These are phyloP conservation scores for Lycium barbarum DNA, from an alignment of 257 asterid genomes.

Conservation along the genomic window DNA sequence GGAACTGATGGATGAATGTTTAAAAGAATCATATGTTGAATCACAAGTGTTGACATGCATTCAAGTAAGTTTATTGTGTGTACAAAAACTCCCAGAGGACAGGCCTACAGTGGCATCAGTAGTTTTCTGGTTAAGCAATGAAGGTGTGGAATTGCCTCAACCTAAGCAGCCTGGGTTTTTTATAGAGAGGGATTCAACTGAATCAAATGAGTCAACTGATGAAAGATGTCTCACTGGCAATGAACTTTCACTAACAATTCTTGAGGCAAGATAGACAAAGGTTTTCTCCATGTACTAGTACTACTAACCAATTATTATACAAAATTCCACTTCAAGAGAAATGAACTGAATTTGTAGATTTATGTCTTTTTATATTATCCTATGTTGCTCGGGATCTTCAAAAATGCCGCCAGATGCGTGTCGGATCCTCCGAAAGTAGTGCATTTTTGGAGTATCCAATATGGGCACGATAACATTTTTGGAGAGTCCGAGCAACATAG, in stretches of 20 bases:
- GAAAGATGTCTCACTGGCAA: neutral
- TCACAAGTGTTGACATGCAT: constrained; percentile 34
- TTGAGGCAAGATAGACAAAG: constrained; percentile 32
- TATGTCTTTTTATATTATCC: too few species aligned
- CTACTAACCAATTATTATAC: neutral
- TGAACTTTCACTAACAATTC: constrained; percentile 20
- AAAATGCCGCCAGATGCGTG: too few species aligned
- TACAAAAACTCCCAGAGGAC: constrained; percentile 35
- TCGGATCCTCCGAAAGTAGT: too few species aligned
- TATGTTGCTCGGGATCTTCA: too few species aligned
- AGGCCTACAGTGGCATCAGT: constrained; percentile 43
- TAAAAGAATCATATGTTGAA: constrained; percentile 29
- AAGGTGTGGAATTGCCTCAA: constrained; percentile 31
- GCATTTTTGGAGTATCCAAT: too few species aligned
- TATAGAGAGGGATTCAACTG: constrained; percentile 26
- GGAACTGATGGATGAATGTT: constrained; percentile 36
- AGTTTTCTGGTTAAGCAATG: constrained; percentile 40
- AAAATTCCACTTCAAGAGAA: too few species aligned
- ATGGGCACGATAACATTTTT: too few species aligned
- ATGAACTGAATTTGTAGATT: neutral
- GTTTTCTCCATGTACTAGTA: neutral
- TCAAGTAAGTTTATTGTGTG: constrained; percentile 39
- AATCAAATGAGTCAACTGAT: constrained; percentile 18
- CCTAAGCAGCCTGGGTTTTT: constrained; percentile 48
- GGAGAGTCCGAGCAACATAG: too few species aligned